Base-by-base conservation (phyloP, 139 green algal species). In the Edaphochlamys debaryana region DNA sequence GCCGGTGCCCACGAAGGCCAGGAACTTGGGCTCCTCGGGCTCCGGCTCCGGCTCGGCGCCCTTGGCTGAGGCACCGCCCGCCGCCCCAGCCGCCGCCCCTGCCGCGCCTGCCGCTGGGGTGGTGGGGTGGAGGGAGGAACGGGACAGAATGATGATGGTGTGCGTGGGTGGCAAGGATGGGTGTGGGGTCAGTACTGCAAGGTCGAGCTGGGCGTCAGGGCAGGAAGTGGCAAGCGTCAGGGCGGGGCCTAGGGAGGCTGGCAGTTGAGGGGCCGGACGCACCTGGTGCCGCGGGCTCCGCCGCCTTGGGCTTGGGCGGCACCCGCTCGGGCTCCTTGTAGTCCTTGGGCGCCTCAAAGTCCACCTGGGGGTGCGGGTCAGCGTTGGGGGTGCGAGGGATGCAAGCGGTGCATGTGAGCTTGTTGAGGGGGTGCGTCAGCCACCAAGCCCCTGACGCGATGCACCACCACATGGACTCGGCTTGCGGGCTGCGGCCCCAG, bases 311-410 rank as follows among this genome's bases (percentile, higher is more conserved):
- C 50, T 58, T 19, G 2, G 56, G 56, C 23, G 38, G 68, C 25
- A 64, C 30, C 17, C 45, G 69, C 32, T 81, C 64, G 11, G 97
- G 95, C 89, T 99, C 96, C 64, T 96, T 94, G 87, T 98, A 99
- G 82, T 99, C 97, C 74, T 99, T 94, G 2, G 97, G 97, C 19
- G 97, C 94, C 69, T 97, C 97, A 94, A 99, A 99, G 70, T 99
- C 97, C 7, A 82, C 76, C 50, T 58, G 50, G 50, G 48, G 11
- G 48, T 9, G 15, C 11, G 48, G n/a, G n/a, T n/a, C n/a, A n/a
- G n/a, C n/a, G n/a, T n/a, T n/a, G n/a, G n/a, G n/a, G n/a, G n/a
- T n/a, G n/a, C n/a, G n/a, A n/a, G n/a, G n/a, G n/a, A n/a, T n/a
- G n/a, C n/a, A n/a, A n/a, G n/a, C 48, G 48, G 48, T 23, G 11